A percentile compares a stretch with the other conserved stretches of the same genome.
These are phyloP conservation scores for Solanum appendiculatum DNA, from an alignment of 257 asterid genomes.

Conservation along the genomic window DNA sequence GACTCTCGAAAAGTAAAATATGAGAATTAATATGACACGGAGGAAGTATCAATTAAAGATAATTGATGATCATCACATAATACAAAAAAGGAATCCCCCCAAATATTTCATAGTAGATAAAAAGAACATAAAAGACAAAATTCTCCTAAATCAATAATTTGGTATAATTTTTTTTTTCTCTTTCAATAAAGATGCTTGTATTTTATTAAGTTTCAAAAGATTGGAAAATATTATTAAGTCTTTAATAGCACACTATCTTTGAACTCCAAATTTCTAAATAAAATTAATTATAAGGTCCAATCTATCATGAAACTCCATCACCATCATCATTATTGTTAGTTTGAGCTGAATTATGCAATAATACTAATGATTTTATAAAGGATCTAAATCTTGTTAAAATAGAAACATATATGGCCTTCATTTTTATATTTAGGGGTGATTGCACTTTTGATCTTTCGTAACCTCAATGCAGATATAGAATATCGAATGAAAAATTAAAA, in stretches of 20 bases:
- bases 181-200: neutral
- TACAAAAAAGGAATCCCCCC: neutral
- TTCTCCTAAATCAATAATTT: neutral
- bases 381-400: neutral
- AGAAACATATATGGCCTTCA: neutral
- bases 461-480: neutral
- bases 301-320: neutral
- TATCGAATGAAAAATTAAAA: neutral
- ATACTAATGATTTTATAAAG: neutral
- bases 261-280: neutral
- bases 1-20: neutral
- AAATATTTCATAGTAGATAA: neutral
- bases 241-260: neutral
- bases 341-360: neutral
- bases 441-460: neutral
- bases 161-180: neutral
- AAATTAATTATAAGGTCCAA: neutral
- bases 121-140: neutral
- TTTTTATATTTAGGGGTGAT: neutral
- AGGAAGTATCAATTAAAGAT: neutral
- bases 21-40: too few species aligned
- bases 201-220: neutral
- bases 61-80: neutral
- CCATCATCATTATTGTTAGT: neutral
- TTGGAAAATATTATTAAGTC: neutral